Evolutionary conservation across 192 early-diverging fungal genomes (phyloP).

Genomic region (Backusella circina): DNA sequence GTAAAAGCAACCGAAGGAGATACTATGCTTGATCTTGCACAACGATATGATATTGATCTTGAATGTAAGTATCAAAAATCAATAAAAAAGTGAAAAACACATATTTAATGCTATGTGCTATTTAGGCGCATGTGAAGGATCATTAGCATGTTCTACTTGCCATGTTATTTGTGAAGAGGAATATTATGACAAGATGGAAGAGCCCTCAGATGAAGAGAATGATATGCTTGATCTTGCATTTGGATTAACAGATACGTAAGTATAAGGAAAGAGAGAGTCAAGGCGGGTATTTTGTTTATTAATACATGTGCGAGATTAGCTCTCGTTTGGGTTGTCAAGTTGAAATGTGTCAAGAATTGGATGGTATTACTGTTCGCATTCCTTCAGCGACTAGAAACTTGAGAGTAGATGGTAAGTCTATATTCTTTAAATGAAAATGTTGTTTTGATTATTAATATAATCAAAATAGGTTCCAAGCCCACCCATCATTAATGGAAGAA

Average conservation of each 20-base stretch:
- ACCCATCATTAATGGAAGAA: conserved; percentile 21
- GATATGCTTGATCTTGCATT: conserved; percentile 98
- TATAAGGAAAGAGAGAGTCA: background rate
- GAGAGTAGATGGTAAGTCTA: conserved; percentile 61
- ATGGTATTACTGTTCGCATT: conserved; percentile 83
- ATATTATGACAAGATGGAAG: conserved; percentile 81
- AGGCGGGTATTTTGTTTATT: background rate
- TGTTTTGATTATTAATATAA: background rate
- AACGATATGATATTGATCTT: conserved; percentile 87
- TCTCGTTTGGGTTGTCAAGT: conserved; percentile 95
- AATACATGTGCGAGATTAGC: conserved; percentile 29
- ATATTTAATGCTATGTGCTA: background rate
- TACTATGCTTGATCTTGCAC: conserved; percentile 89
- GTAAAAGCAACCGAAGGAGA: conserved; percentile 82
- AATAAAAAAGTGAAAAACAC: background rate
- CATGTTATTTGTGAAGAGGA: conserved; percentile 86
- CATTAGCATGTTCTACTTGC: conserved; percentile 92
- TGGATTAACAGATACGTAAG: conserved; percentile 92
- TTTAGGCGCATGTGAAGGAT: conserved; percentile 90
- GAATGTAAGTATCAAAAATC: conserved; percentile 71
- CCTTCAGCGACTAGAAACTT: conserved; percentile 93
- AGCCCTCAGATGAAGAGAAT: conserved; percentile 96
- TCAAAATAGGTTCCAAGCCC: conserved; percentile 28
- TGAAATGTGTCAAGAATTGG: conserved; percentile 76
- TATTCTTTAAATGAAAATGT: background rate